phyloP scores from a whole-genome alignment of 2,329 filamentous ascomycete genomes.

The Ophiobolus disseminans region DNA sequence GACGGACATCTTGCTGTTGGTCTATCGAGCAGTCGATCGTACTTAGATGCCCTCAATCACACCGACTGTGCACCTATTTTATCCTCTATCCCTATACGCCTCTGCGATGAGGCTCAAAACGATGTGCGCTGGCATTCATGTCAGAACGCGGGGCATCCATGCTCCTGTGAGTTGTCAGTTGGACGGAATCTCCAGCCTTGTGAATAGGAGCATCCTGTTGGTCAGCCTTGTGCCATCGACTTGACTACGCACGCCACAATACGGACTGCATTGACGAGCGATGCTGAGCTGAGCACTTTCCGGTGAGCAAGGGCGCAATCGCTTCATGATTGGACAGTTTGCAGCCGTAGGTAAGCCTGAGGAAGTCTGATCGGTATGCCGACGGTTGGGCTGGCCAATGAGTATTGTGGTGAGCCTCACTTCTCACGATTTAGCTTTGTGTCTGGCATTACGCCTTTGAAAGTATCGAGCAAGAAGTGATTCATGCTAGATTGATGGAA shows the following conservation, averaged over 20 bases:
- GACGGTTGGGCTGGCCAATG: constrained; percentile 1
- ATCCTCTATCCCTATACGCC: background rate
- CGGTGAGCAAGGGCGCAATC: constrained; percentile 3
- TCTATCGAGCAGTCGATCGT: too few species aligned
- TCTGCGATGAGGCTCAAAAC: constrained; percentile 28
- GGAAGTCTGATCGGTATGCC: constrained; percentile 3
- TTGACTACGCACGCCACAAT: constrained; percentile 2
- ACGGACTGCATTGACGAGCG: background rate
- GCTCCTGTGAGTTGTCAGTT: constrained; percentile 30
- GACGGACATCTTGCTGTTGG: constrained; percentile 21
- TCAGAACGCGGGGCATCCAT: constrained; percentile 24
- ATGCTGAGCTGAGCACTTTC: background rate
- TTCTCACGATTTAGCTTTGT: background rate
- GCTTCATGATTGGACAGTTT: background rate
- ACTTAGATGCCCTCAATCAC: background rate
- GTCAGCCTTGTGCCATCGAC: constrained; percentile 24
- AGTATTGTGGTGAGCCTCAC: background rate
- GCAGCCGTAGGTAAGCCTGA: background rate
- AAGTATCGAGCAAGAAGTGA: too few species aligned
- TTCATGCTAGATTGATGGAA: too few species aligned
- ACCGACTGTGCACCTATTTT: constrained; percentile 2
- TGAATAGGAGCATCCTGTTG: constrained; percentile 21
- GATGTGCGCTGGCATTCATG: constrained; percentile 24
- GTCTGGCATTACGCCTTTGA: too few species aligned
- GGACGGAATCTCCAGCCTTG: constrained; percentile 30